A percentile compares a stretch with the other conserved stretches of the same genome.
phyloP scores from a whole-genome alignment of 257 asterid genomes.

The Mentha longifolia region DNA sequence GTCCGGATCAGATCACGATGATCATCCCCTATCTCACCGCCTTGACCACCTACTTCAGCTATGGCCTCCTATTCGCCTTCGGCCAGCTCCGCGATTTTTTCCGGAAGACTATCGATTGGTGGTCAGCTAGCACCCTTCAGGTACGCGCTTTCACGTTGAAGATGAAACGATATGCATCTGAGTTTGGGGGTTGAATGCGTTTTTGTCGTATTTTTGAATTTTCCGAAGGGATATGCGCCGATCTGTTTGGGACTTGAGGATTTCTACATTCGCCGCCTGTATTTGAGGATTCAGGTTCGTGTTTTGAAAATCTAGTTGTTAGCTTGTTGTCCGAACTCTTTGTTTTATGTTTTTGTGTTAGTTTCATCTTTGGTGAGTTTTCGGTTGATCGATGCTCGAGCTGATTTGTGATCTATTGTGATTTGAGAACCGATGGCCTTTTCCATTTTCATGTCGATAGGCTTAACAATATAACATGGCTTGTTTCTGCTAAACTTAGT shows the following conservation, averaged over 20 bases:
- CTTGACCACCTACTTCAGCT: constrained; percentile 92
- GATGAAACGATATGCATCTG: not conserved
- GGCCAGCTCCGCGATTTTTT: constrained; percentile 92
- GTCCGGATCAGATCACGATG: constrained; percentile 52
- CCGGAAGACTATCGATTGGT: constrained; percentile 73
- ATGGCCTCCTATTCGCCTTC: constrained; percentile 90
- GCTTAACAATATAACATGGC: not conserved
- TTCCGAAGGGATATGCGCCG: constrained; percentile 91
- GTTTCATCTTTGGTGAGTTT: not conserved
- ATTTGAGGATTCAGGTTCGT: constrained; percentile 84
- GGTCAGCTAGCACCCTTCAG: constrained; percentile 71
- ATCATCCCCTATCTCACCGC: constrained; percentile 92
- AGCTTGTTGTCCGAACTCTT: not conserved
- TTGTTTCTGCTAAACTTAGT: no score
- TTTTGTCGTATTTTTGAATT: not conserved
- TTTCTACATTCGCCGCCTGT: constrained; percentile 87
- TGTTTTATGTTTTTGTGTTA: not conserved
- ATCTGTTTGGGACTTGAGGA: constrained; percentile 98
- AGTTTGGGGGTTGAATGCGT: not conserved
- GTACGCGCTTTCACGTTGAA: constrained; percentile 30
- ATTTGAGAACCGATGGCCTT: not conserved
- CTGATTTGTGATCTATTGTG: not conserved
- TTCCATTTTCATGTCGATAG: not conserved
- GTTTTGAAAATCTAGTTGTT: not conserved
- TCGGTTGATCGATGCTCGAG: not conserved